These are phyloP conservation scores for Cladosporium sp. DNA, from an alignment of 2,329 filamentous ascomycete species.

Conservation along the genomic window DNA sequence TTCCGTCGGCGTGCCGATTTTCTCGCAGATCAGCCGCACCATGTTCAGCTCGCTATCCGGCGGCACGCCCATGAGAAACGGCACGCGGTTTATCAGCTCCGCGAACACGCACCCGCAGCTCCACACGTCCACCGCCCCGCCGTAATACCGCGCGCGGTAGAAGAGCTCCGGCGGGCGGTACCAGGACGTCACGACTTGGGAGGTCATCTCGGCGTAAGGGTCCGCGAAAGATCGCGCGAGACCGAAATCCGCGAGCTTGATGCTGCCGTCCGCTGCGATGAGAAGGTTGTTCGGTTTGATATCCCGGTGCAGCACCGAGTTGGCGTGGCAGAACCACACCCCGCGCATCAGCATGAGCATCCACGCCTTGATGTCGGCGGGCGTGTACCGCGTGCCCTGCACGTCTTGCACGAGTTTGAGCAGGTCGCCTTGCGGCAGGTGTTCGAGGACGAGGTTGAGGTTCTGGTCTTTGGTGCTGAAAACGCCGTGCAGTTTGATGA, in stretches of 20 bases:
- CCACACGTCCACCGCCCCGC: slow-evolving; percentile 90
- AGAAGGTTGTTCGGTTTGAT: slow-evolving; percentile 99
- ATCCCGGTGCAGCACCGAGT: slow-evolving; percentile 90
- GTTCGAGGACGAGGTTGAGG: slow-evolving; percentile 92
- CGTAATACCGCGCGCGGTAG: slow-evolving; percentile 85
- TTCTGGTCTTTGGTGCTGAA: slow-evolving; percentile 97
- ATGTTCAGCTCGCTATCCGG: slow-evolving; percentile 77
- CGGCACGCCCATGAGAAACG: slow-evolving; percentile 67
- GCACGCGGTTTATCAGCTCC: slow-evolving; percentile 77
- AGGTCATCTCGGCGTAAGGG: slow-evolving; percentile 80
- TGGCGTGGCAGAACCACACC: slow-evolving; percentile 95
- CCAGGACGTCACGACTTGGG: slow-evolving; percentile 94
- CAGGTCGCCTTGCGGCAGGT: slow-evolving; percentile 86
- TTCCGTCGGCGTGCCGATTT: slow-evolving; percentile 86
- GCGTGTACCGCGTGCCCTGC: slow-evolving; percentile 71
- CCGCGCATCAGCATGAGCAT: slow-evolving; percentile 95
- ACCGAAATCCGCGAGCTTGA: slow-evolving; percentile 98
- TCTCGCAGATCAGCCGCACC: slow-evolving; percentile 76
- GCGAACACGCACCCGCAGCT: slow-evolving; percentile 90
- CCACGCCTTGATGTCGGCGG: slow-evolving; percentile 94
- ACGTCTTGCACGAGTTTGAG: slow-evolving; percentile 91
- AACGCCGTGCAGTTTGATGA: slow-evolving; percentile 86
- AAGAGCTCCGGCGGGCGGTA: slow-evolving; percentile 93
- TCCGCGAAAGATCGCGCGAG: slow-evolving; percentile 86
- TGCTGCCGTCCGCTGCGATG: slow-evolving; percentile 85